Evolutionary conservation across 495 filamentous ascomycete genomes (phyloP), one percentile per base, ranked within the genome.

Genomic region (Aspergillus wentii): DNA sequence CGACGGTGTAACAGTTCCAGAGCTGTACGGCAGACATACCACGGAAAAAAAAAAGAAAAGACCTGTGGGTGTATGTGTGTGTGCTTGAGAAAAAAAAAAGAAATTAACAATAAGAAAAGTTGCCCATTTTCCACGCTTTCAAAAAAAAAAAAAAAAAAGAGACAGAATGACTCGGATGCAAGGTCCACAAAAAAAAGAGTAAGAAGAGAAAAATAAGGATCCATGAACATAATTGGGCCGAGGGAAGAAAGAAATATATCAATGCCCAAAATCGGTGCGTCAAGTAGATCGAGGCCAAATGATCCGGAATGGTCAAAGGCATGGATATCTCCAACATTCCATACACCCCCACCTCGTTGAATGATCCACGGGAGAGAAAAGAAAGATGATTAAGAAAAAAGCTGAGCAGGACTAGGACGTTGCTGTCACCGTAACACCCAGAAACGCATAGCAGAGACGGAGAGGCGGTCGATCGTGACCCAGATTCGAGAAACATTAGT

Each of bases 71-170:
- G 26, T n/a, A 9, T 29, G 26, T 9, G 26, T 29, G 10, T 10
- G 10, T 25, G 5, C 26, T 5, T 36, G 31, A 34, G 28, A 42
- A 26, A 42, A 22, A 23, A 34, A 11, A 37, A 38, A 25, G 18
- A 27, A 48, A 42, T 41, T 11, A 38, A 58, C 43, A 50, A 35
- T 48, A 42, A 46, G 48, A 48, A 17, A 33, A 38, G 33, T 41
- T 37, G 40, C 40, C 46, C 38, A 40, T 26, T 41, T 44, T 49
- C 37, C 46, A 50, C 46, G 46, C 51, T 54, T 43, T 33, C 39
- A 48, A 52, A 45, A 34, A 44, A 32, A 38, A 45, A 30, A 43
- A 38, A 13, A 17, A n/a, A 30, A 28, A 43, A 42, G 33, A 42
- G 40, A 47, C 33, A 28, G 30, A 16, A 33, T 22, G 40, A 40